Evolutionary conservation across 1,284 basidiomycete genomes (phyloP).

Genomic region (Leccinum subspadiceum): DNA sequence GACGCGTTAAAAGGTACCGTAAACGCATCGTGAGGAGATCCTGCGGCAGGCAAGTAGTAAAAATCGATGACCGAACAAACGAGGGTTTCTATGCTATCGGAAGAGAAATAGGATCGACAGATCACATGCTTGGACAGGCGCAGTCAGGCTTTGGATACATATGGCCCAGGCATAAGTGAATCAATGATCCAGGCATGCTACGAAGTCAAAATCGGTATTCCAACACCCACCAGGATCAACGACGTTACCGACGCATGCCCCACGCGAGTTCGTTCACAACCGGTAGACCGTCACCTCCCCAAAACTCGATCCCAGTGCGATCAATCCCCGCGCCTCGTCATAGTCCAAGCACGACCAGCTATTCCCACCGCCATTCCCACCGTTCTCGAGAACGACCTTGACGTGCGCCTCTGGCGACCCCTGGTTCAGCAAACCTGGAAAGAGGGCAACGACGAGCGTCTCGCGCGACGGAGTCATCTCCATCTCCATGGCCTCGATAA

Average conservation of each 20-base stretch:
- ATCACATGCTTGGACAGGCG: not conserved
- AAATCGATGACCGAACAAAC: not conserved
- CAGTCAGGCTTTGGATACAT: not conserved
- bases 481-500: conserved; percentile 17
- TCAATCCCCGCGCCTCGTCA: conserved; percentile 50
- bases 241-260: conserved; percentile 2
- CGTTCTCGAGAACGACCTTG: conserved; percentile 28
- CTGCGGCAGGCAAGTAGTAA: not conserved
- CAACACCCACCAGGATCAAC: not conserved
- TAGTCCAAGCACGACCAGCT: conserved; percentile 59
- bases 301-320: conserved; percentile 49
- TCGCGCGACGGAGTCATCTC: conserved; percentile 34
- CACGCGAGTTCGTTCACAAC: conserved; percentile 25
- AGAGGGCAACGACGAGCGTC: conserved; percentile 44
- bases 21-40: not conserved
- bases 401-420: conserved; percentile 17
- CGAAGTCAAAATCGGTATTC: not conserved
- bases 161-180: not conserved
- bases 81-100: not conserved
- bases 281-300: conserved; percentile 47
- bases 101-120: not conserved
- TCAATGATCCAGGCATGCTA: not conserved
- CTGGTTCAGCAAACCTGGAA: conserved; percentile 43
- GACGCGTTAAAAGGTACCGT: not conserved
- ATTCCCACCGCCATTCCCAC: conserved; percentile 26